These are phyloP conservation scores for Tripterygium wilfordii DNA, from an alignment of 177 flowering plant genomes.

Conservation along the genomic window DNA sequence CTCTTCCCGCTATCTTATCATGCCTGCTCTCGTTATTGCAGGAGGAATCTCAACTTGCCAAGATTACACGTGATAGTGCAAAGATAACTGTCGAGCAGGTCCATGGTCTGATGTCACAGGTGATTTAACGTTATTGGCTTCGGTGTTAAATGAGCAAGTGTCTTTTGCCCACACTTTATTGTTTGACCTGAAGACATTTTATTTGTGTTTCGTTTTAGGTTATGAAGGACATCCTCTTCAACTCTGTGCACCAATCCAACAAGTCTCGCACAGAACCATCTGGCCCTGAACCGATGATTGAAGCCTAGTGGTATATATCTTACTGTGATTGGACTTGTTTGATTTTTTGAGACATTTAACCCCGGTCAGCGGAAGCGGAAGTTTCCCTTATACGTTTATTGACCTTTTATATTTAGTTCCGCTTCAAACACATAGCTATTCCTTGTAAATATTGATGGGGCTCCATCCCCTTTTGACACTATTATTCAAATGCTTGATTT, in stretches of 20 bases:
- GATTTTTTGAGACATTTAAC: no score
- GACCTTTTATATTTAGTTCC: no score
- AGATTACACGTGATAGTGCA: conserved; percentile 96
- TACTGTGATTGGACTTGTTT: no score
- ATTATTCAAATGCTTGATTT: no score
- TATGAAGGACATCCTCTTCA: conserved; percentile 92
- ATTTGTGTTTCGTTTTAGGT: conserved; percentile 35
- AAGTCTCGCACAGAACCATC: conserved; percentile 38
- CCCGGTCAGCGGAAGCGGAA: no score
- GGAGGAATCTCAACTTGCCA: conserved; percentile 97
- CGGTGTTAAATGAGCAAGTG: no score
- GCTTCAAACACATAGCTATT: no score
- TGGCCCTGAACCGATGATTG: conserved; percentile 89
- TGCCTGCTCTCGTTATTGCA: conserved; percentile 17
- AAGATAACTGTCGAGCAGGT: conserved; percentile 98
- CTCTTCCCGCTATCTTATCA: background rate
- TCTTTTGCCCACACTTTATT: no score
- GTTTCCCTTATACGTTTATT: no score
- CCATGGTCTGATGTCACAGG: conserved; percentile 99
- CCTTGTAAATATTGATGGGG: no score
- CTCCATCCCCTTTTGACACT: no score
- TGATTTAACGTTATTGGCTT: conserved; percentile 9
- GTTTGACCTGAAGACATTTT: background rate
- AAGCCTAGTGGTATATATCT: conserved; percentile 27
- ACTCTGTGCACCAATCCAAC: conserved; percentile 66